These are phyloP conservation scores for Penicillium simplicissimum DNA, from an alignment of 495 filamentous ascomycete genomes.

Conservation along the genomic window DNA sequence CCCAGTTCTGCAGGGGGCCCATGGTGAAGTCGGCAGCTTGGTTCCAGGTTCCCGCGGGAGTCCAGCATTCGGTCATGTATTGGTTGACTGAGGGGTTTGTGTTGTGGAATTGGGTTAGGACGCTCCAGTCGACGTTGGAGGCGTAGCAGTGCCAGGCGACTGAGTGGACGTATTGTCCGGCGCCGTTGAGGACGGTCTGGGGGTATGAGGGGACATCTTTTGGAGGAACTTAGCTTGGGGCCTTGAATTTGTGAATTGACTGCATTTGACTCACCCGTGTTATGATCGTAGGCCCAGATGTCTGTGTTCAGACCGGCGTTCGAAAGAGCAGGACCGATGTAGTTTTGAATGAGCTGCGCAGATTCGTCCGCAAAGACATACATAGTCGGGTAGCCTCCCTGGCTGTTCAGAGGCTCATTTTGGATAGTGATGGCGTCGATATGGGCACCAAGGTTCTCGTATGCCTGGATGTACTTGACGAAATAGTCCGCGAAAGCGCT, in stretches of 20 bases:
- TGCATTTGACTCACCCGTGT: constrained; percentile 44
- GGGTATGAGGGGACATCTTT: constrained; percentile 46
- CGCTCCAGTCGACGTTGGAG: constrained; percentile 47
- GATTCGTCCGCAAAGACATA: constrained; percentile 53
- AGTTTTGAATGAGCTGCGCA: constrained; percentile 47
- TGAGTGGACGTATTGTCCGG: constrained; percentile 44
- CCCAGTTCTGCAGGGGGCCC: constrained; percentile 59
- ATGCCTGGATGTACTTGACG: constrained; percentile 57
- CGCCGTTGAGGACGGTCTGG: constrained; percentile 46
- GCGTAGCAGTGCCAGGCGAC: constrained; percentile 62
- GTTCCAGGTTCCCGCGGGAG: constrained; percentile 47
- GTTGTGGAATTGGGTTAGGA: constrained; percentile 50
- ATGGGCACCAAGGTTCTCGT: constrained; percentile 37
- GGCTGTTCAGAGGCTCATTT: constrained; percentile 58
- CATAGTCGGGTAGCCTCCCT: constrained; percentile 56
- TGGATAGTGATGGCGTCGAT: constrained; percentile 58
- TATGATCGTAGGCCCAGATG: constrained; percentile 60
- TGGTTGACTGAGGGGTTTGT: constrained; percentile 46
- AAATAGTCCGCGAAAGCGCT: constrained; percentile 54
- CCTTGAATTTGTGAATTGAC: not conserved
- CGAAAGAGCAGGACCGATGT: constrained; percentile 49
- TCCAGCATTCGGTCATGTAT: constrained; percentile 65
- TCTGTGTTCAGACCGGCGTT: constrained; percentile 43
- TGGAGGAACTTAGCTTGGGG: not conserved
- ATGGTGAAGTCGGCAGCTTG: constrained; percentile 55